Percentiles rank a stretch among this genome's conserved stretches.
Evolutionary conservation across 768 basidiomycete genomes (phyloP).

Genomic region (Infundibulicybe gibba): DNA sequence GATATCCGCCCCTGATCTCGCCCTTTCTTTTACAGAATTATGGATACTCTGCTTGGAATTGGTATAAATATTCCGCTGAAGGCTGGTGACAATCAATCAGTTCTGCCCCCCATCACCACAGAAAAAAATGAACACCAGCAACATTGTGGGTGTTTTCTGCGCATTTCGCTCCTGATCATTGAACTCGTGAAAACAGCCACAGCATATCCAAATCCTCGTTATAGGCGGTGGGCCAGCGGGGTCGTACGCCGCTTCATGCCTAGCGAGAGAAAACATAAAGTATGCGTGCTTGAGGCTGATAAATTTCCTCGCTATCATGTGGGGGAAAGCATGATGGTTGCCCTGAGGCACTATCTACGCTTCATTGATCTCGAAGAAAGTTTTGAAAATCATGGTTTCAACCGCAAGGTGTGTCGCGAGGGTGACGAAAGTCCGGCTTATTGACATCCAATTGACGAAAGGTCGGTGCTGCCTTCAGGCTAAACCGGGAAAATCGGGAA

Average conservation of each 20-base stretch:
- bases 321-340: slow-evolving; percentile 21
- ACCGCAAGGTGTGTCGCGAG: slow-evolving; percentile 33
- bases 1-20: no score
- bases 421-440: background rate
- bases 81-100: no score
- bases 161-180: no score
- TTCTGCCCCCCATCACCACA: no score
- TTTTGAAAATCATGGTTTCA: slow-evolving; percentile 39
- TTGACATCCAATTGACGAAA: slow-evolving; percentile 15
- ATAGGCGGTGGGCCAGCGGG: slow-evolving; percentile 7
- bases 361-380: slow-evolving; percentile 49
- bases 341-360: slow-evolving; percentile 46
- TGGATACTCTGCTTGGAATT: no score
- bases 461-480: slow-evolving; percentile 59
- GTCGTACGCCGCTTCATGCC: slow-evolving; percentile 5
- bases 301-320: slow-evolving; percentile 20
- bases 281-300: slow-evolving; percentile 5
- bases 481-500: slow-evolving; percentile 52
- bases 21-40: no score
- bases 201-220: background rate
- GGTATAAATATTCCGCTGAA: no score
- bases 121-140: no score
- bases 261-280: background rate
- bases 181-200: background rate
- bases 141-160: no score